Base-by-base conservation (phyloP, 768 basidiomycete species). In the Collybia nuda region DNA sequence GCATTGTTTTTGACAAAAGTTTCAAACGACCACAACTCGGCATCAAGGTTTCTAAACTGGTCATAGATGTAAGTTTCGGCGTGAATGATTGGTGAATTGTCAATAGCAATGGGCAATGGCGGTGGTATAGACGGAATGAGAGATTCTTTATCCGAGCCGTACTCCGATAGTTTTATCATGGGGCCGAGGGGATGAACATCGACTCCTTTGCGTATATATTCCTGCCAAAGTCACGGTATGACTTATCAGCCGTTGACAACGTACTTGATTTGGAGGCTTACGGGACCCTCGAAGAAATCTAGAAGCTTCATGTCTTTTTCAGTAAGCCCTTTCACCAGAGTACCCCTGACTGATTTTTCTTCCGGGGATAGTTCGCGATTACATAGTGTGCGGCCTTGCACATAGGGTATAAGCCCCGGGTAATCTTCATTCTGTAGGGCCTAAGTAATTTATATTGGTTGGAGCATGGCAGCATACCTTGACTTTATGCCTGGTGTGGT, bases 281-380 rank as follows among this genome's bases (percentile, higher is more conserved):
- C 95, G 43, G 78, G 57, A 26, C 91, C 92, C 67, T 98, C 95
- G 52, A 96, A 98, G 7, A 72, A 47, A 66, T 98, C 93, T 19
- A 98, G 68, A 2, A 77, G 63, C n/a, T 55, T 54, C 1, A 97
- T 70, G 55, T 98, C 94, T 15, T 57, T 36, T 8, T 66, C 66
- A 0, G 80, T 83, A 40, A 97, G 72, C 1, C 95, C 94, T 1
- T 65, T 67, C 2, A 97, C 90, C 32, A 95, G 61, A 2, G 86
- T 86, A 8, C 95, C 95, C 40, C 86, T 78, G 0, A 96, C 92
- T 17, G 74, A 81, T 40, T 74, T 74, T 43, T 93, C 88, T 44
- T 89, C 85, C 1, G 56, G 64, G 1, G 62, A 61, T n/a, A 91
- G 69, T 6, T 81, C 75, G 9, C 69, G 67, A 3, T 72, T 62